Base-by-base conservation (phyloP, 1,139 yeast genomes). In the Diutina scorzettiae region DNA sequence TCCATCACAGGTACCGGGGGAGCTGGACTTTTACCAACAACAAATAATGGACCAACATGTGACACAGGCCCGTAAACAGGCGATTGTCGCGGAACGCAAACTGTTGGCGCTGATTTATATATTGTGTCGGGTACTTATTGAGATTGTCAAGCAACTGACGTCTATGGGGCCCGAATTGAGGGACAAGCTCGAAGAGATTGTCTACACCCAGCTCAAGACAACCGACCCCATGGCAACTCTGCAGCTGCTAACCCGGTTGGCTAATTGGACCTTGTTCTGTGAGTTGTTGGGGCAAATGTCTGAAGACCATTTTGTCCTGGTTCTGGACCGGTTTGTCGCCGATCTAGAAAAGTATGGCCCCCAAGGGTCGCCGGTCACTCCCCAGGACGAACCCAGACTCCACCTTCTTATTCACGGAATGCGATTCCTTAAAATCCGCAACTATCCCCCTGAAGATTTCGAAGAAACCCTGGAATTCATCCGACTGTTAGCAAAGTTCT, bases 191-290 rank as follows among this genome's bases (percentile, higher is more conserved):
- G 97, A 91, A 57, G 97, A 91, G 52, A 89, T 89, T 45, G 94
- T 91, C 28, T 93, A 87, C 62, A 81, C 86, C 17, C 97, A 93
- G 58, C 64, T 93, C 45, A 78, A 84, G 51, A 78, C 89, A 1
- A 86, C 95, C 1, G 97, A 91, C 53, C 95, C 96, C 0, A 71
- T 82, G 14, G 72, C 81, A 4, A 66, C 71, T 2, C 62, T 69
- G 46, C 71, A 68, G 46, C 81, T 91, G 30, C 66, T 80, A 24
- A 82, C 87, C 3, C 73, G 95, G 45, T 78, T 93, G 2, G 89
- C 96, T 0, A 93, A 91, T 55, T 91, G 98, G 98, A 83, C 83
- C 53, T 68, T 89, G 29, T 81, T 93, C 58, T 95, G 97, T 0
- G 87, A 85, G 49, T 64, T 93, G 5, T 63, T 93, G 36, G 98